Conservation (phyloP, 2,329 filamentous ascomycete genomes). For the Fusarium oligoseptatum region DNA sequence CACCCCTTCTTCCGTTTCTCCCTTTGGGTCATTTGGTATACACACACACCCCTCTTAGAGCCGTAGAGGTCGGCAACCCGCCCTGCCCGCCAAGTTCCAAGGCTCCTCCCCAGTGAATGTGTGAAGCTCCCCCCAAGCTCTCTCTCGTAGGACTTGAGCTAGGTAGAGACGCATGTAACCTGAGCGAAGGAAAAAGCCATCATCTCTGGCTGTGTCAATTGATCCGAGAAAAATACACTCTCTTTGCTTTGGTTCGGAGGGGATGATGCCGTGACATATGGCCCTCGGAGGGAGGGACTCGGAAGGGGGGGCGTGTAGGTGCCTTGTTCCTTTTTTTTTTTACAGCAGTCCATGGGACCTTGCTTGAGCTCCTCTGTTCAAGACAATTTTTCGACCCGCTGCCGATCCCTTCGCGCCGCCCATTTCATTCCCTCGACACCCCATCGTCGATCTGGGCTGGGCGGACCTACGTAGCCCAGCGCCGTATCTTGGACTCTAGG, state of each 20-base stretch:
- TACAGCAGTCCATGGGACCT: constrained; percentile 9
- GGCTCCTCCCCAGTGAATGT: neutral
- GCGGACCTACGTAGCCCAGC: constrained; percentile 18
- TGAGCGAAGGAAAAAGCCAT: neutral
- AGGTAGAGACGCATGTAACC: constrained; percentile 10
- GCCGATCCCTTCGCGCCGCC: constrained; percentile 38
- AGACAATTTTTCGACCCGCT: constrained; percentile 16
- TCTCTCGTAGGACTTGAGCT: neutral
- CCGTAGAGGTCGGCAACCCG: neutral
- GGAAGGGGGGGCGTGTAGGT: constrained; percentile 9
- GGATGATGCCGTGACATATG: constrained; percentile 15
- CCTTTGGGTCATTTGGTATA: neutral
- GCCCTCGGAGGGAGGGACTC: neutral
- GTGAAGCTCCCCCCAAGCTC: neutral
- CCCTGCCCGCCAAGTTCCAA: constrained; percentile 13
- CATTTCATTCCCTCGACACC: constrained; percentile 16
- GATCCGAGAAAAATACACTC: neutral
- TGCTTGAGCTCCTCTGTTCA: constrained; percentile 12
- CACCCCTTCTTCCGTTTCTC: constrained; percentile 15
- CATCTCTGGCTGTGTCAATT: neutral
- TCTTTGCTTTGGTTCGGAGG: constrained; percentile 7
- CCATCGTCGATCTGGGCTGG: constrained; percentile 36
- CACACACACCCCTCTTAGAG: neutral
- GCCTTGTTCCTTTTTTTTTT: constrained; percentile 8
- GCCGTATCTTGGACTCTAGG: constrained; percentile 3